These are phyloP conservation scores for Fusarium haematococcum DNA, from an alignment of 2,329 filamentous ascomycete species.

Conservation along the genomic window DNA sequence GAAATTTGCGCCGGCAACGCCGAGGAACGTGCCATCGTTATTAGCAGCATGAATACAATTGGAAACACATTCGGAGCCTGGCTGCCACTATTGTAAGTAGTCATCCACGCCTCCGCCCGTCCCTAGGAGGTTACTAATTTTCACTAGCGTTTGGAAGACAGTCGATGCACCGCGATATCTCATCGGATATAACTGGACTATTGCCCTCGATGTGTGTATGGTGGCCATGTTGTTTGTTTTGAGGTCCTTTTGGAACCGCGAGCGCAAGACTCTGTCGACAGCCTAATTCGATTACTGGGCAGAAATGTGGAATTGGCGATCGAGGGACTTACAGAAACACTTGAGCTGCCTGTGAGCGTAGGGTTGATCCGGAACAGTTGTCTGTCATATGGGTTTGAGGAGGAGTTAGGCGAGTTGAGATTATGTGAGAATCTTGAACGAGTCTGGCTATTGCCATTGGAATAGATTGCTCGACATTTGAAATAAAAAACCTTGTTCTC, in stretches of 20 bases:
- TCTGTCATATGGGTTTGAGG: background rate
- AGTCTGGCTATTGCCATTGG: background rate
- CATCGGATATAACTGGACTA: conserved; percentile 51
- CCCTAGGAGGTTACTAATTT: background rate
- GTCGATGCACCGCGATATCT: conserved; percentile 53
- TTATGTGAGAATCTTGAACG: background rate
- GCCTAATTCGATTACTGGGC: background rate
- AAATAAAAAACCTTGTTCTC: background rate
- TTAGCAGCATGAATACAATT: background rate
- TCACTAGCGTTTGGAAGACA: conserved; percentile 45
- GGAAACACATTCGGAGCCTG: background rate
- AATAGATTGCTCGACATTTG: background rate
- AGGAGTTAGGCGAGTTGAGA: background rate
- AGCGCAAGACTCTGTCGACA: conserved; percentile 1
- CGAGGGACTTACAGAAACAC: background rate
- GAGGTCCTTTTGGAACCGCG: conserved; percentile 12
- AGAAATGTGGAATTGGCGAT: background rate
- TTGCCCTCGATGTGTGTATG: conserved; percentile 42
- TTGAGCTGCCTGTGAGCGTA: background rate
- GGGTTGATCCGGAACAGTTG: background rate
- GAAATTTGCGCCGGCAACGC: conserved; percentile 58
- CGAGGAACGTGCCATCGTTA: conserved; percentile 29
- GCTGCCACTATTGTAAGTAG: background rate
- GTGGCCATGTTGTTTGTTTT: conserved; percentile 36
- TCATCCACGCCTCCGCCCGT: background rate